A percentile compares a stretch with the other conserved stretches of the same genome.
phyloP scores from a whole-genome alignment of 2,329 filamentous ascomycete species.

The Sclerotinia glacialis region DNA sequence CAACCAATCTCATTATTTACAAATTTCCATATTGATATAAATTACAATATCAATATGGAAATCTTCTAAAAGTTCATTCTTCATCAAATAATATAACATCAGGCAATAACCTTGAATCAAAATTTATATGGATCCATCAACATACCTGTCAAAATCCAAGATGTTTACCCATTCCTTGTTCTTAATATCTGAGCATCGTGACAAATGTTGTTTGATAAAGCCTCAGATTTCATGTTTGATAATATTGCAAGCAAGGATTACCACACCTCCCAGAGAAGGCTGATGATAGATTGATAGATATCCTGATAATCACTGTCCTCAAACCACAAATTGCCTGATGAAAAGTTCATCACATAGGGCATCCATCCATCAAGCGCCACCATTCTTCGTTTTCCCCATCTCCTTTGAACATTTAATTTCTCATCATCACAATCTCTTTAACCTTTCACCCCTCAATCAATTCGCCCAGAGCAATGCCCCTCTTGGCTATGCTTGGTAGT shows the following conservation, averaged over 20 bases:
- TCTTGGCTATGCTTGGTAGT: slow-evolving; percentile 12
- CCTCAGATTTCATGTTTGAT: neutral
- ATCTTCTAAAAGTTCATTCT: neutral
- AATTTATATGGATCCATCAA: neutral
- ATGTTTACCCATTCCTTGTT: neutral
- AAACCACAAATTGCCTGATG: neutral
- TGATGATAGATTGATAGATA: neutral
- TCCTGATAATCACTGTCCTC: neutral
- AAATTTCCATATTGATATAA: no score
- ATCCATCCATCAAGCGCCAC: neutral
- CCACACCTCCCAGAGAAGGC: slow-evolving; percentile 11
- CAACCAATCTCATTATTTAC: no score
- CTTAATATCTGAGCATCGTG: no score
- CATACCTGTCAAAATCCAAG: neutral
- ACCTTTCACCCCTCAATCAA: neutral
- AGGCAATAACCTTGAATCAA: neutral
- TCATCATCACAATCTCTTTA: slow-evolving; percentile 1
- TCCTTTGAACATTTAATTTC: neutral
- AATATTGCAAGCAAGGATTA: neutral
- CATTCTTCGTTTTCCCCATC: neutral
- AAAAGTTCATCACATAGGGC: neutral
- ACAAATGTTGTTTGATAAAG: neutral
- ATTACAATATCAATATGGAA: no score
- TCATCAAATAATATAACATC: neutral
- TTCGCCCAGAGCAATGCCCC: slow-evolving; percentile 18